Evolutionary conservation across 192 early-diverging fungal species (phyloP).

Genomic region (Umbelopsis isabellina): DNA sequence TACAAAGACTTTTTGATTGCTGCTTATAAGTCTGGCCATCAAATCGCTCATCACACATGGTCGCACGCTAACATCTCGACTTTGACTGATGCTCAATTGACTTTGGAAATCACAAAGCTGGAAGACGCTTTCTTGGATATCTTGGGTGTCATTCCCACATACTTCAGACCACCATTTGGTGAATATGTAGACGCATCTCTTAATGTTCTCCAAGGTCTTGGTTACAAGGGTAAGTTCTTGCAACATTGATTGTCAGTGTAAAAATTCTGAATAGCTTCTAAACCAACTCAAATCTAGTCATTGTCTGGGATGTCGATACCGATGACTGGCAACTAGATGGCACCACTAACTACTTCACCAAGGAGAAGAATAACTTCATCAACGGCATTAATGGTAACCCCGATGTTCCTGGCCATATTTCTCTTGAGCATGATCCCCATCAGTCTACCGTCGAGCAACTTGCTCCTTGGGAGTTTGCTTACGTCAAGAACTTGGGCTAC

Average conservation of each 20-base stretch:
- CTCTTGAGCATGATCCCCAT: conserved; percentile 43
- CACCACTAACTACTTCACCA: neutral
- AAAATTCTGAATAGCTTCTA: too few relatives aligned
- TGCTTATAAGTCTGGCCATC: conserved; percentile 43
- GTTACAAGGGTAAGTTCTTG: conserved; percentile 39
- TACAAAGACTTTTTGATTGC: conserved; percentile 44
- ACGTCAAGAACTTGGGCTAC: conserved; percentile 39
- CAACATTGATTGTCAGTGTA: too few relatives aligned
- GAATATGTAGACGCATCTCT: conserved; percentile 27
- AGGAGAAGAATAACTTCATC: conserved; percentile 25
- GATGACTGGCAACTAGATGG: conserved; percentile 39
- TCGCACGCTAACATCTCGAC: conserved; percentile 27
- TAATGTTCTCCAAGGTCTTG: conserved; percentile 33
- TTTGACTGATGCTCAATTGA: conserved; percentile 13
- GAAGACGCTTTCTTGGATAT: conserved; percentile 32
- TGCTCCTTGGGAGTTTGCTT: conserved; percentile 44
- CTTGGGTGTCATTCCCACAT: conserved; percentile 30
- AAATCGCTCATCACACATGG: conserved; percentile 52
- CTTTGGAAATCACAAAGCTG: conserved; percentile 33
- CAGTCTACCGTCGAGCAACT: conserved; percentile 40
- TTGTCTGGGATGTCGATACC: conserved; percentile 49
- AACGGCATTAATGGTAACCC: conserved; percentile 7
- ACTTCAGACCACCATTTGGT: conserved; percentile 55
- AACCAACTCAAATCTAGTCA: neutral
- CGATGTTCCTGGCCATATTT: conserved; percentile 36